phyloP scores from a whole-genome alignment of 2,329 filamentous ascomycete species.

The Grosmannia huntii region DNA sequence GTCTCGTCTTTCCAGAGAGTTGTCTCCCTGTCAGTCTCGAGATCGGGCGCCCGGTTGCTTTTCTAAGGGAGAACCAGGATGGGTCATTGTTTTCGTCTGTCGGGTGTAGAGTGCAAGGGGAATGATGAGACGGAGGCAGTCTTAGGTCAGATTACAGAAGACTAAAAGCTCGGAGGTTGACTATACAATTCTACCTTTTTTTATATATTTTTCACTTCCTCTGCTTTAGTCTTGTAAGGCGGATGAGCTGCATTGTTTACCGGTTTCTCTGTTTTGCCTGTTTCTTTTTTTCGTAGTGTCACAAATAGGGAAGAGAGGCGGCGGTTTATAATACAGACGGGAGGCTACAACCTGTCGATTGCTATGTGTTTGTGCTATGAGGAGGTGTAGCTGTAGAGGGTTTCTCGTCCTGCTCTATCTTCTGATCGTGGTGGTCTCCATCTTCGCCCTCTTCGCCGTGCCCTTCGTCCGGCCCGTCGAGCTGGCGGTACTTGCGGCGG shows the following conservation, averaged over 20 bases:
- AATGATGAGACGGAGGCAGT: not conserved
- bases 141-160: conserved; percentile 5
- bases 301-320: not conserved
- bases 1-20: conserved; percentile 46
- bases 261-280: not conserved
- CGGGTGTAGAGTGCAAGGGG: not conserved
- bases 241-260: conserved; percentile 10
- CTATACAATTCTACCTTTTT: conserved; percentile 42
- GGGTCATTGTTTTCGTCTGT: conserved; percentile 3
- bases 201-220: conserved; percentile 19
- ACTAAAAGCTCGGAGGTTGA: conserved; percentile 31
- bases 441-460: conserved; percentile 1
- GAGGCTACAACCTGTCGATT: not conserved
- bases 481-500: conserved; percentile 60
- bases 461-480: conserved; percentile 19
- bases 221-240: conserved; percentile 15
- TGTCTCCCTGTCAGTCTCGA: conserved; percentile 32
- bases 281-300: not conserved
- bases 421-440: conserved; percentile 4
- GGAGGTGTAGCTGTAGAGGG: no score
- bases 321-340: not conserved
- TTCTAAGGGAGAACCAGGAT: conserved; percentile 15
- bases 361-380: no score
- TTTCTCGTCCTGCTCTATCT: not conserved
- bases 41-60: conserved; percentile 35